Conservation (phyloP, 2,329 filamentous ascomycete species). For the Neocucurbitaria cava region DNA sequence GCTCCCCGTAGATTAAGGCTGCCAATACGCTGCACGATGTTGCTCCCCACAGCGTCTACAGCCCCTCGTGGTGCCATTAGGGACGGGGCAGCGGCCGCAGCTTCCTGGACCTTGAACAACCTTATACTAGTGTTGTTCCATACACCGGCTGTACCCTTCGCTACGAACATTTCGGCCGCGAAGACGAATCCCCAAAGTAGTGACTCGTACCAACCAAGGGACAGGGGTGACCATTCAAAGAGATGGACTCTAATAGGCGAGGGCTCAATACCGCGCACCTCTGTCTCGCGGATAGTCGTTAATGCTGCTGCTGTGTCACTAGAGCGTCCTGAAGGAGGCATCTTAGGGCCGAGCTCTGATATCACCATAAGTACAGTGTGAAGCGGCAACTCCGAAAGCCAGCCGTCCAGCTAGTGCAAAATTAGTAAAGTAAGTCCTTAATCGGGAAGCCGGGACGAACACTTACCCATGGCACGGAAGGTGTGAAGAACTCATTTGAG, state of each 20-base stretch:
- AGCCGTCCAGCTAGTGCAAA: slow-evolving; percentile 74
- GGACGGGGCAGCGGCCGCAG: slow-evolving; percentile 78
- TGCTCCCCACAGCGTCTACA: slow-evolving; percentile 91
- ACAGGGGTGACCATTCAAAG: slow-evolving; percentile 92
- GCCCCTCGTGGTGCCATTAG: slow-evolving; percentile 86
- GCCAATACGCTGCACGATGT: slow-evolving; percentile 85
- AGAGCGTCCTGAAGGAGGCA: slow-evolving; percentile 56
- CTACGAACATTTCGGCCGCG: slow-evolving; percentile 84
- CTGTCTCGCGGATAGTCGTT: slow-evolving; percentile 64
- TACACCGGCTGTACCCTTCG: slow-evolving; percentile 85
- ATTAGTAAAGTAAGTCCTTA: slow-evolving; percentile 30
- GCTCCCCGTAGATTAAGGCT: slow-evolving; percentile 72
- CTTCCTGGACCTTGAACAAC: slow-evolving; percentile 89
- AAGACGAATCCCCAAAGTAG: slow-evolving; percentile 94
- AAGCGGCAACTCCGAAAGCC: slow-evolving; percentile 89
- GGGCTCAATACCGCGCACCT: slow-evolving; percentile 76
- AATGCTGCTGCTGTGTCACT: slow-evolving; percentile 50
- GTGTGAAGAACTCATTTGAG: slow-evolving; percentile 71
- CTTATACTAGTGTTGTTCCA: slow-evolving; percentile 93
- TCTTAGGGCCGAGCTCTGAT: slow-evolving; percentile 61
- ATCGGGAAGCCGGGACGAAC: neutral
- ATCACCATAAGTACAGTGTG: slow-evolving; percentile 85
- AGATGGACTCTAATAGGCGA: slow-evolving; percentile 79
- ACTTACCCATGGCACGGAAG: slow-evolving; percentile 75
- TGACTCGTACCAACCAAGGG: slow-evolving; percentile 94